A percentile compares a stretch with the other conserved stretches of the same genome.
Conservation (phyloP, 75 land plant genomes). For the Cupressus sempervirens region DNA sequence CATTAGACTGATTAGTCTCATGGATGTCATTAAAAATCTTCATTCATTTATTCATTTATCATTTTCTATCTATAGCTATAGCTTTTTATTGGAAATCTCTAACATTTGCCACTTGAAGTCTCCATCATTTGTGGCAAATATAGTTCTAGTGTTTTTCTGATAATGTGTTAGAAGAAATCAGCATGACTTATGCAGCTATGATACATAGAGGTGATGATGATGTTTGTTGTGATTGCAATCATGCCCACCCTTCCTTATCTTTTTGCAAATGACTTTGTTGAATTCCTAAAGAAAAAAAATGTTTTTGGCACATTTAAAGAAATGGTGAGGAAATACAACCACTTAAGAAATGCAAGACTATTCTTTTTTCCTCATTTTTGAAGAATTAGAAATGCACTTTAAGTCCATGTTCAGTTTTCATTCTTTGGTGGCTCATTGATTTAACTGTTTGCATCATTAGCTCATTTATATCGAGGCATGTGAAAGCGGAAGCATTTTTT, state of each 20-base stretch:
- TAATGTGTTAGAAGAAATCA: not conserved
- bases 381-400: not conserved
- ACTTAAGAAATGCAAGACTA: no score
- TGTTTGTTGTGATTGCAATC: no score
- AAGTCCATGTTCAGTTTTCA: not conserved
- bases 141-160: not conserved
- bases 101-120: not conserved
- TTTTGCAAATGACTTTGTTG: constrained; percentile 36
- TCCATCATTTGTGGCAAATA: no score
- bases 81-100: not conserved
- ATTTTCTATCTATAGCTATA: no score
- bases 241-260: no score
- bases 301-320: constrained; percentile 34
- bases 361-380: not conserved
- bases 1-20: no score
- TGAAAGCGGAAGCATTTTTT: no score
- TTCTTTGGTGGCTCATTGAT: not conserved
- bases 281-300: constrained; percentile 38
- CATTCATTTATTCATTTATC: no score
- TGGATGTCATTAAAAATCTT: no score
- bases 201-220: no score
- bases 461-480: constrained; percentile 83
- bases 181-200: no score
- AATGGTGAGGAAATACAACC: constrained; percentile 44
- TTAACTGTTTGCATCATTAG: constrained; percentile 50